Base-by-base conservation (phyloP, 2,329 filamentous ascomycete species). In the Penicillium freii region DNA sequence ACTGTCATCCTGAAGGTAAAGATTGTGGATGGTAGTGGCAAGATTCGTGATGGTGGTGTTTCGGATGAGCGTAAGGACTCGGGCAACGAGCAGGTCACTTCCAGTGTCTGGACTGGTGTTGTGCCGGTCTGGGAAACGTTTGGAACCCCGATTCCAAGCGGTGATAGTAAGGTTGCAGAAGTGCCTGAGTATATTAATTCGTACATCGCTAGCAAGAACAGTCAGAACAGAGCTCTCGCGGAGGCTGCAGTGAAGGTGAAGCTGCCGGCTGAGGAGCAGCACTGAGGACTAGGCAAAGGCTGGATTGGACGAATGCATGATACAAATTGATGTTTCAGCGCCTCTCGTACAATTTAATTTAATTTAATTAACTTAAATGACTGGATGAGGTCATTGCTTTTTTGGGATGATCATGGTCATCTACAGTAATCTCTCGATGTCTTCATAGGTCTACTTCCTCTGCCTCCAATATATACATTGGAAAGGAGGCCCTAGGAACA, bases 11-110 rank as follows among this genome's bases (percentile, higher is more conserved):
- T 95, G 56, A 85, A 81, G 61, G 84, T 95, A 11, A 80, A 75
- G 47, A 83, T 95, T 58, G 80, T 82, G 17, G 85, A 84, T 49
- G 91, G 89, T 5, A 92, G 88, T 67, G 89, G 87, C 29, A 96
- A 96, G 81, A 79, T 89, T 42, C 80, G 89, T 8, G 78, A 81
- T 25, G 90, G 89, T 0, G 80, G 80, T 39, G 86, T 89, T 1
- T 80, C 80, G n/a, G 83, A 86, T 66, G 83, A 86, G 57, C 79
- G 76, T 60, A 81, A 82, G 65, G 84, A 87, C 70, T 76, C 77
- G 38, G 73, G 76, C 27, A 69, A 72, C 47, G 63, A 69, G 7
- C 79, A 82, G 25, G 68, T 85, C 23, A 78, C 77, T 3, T 72
- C 76, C 31, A 77, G 73, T 44, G 78, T 83, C 8, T 87, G 84